phyloP scores from a whole-genome alignment of 2,329 filamentous ascomycete species.

The Scopulariopsis brevicaulis region DNA sequence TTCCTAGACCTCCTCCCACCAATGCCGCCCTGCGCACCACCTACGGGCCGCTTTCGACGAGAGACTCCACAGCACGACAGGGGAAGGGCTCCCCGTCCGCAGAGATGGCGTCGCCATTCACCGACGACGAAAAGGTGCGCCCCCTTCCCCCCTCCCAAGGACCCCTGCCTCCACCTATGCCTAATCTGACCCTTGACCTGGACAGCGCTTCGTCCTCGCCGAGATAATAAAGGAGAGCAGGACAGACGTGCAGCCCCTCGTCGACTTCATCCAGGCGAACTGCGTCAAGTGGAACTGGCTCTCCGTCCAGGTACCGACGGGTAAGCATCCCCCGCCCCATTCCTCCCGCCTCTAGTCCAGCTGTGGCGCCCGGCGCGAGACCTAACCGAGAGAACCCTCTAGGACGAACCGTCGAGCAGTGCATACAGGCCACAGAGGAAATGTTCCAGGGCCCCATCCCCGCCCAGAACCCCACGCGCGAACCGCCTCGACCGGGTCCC shows the following conservation, averaged over 20 bases:
- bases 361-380: not conserved
- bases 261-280: conserved; percentile 32
- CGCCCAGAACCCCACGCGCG: conserved; percentile 18
- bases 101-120: conserved; percentile 23
- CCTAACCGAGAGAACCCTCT: conserved; percentile 6
- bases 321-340: conserved; percentile 15
- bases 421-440: conserved; percentile 25
- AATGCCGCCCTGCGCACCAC: conserved; percentile 1
- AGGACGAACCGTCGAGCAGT: conserved; percentile 37
- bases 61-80: not conserved
- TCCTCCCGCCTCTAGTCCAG: not conserved
- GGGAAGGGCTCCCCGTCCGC: not conserved
- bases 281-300: conserved; percentile 31
- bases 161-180: conserved; percentile 1
- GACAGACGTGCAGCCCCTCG: conserved; percentile 32
- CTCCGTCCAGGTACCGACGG: conserved; percentile 33
- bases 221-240: conserved; percentile 47
- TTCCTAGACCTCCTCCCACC: not conserved
- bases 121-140: conserved; percentile 39
- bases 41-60: not conserved
- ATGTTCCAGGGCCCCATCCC: conserved; percentile 22
- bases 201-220: conserved; percentile 42
- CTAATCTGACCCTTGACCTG: conserved; percentile 3
- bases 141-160: not conserved
- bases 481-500: not conserved